Conservation (phyloP, 805 yeast species). For the Ogataea haglerorum region DNA sequence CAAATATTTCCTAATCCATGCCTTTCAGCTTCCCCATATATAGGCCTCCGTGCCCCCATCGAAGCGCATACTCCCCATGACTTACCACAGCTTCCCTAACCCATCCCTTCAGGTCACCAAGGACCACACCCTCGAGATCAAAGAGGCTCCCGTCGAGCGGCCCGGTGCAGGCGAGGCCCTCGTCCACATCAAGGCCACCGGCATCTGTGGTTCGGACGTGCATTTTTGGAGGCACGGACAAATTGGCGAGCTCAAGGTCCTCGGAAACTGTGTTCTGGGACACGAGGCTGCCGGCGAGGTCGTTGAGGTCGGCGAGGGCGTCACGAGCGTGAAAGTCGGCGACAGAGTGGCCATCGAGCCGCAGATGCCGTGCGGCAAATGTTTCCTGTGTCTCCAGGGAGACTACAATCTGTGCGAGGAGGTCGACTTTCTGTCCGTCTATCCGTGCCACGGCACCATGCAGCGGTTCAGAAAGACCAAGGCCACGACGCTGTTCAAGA, state of each 20-base stretch:
- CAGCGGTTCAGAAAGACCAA: conserved; percentile 35
- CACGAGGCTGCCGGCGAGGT: conserved; percentile 47
- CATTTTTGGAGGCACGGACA: conserved; percentile 67
- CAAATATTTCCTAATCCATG: conserved; percentile 2
- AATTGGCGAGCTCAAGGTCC: conserved; percentile 46
- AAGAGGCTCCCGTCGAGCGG: conserved; percentile 17
- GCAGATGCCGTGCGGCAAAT: conserved; percentile 47
- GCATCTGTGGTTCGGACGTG: conserved; percentile 74
- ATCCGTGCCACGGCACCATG: conserved; percentile 39
- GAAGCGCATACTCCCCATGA: background rate
- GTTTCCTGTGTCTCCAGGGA: conserved; percentile 38
- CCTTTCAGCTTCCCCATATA: background rate
- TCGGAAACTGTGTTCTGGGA: conserved; percentile 39
- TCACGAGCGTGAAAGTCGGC: conserved; percentile 41
- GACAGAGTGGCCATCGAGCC: conserved; percentile 53
- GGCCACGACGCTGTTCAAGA: conserved; percentile 33
- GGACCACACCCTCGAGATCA: conserved; percentile 18
- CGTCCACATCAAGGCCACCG: conserved; percentile 60
- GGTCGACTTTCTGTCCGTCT: conserved; percentile 37
- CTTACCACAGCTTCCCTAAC: conserved; percentile 9
- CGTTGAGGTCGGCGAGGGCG: conserved; percentile 47
- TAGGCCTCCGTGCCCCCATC: background rate
- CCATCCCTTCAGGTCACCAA: conserved; percentile 24
- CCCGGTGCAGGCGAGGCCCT: conserved; percentile 44
- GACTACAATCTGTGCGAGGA: conserved; percentile 39